These are phyloP conservation scores for Ophiostoma triangulosporum DNA, from an alignment of 2,329 filamentous ascomycete genomes.

Conservation along the genomic window DNA sequence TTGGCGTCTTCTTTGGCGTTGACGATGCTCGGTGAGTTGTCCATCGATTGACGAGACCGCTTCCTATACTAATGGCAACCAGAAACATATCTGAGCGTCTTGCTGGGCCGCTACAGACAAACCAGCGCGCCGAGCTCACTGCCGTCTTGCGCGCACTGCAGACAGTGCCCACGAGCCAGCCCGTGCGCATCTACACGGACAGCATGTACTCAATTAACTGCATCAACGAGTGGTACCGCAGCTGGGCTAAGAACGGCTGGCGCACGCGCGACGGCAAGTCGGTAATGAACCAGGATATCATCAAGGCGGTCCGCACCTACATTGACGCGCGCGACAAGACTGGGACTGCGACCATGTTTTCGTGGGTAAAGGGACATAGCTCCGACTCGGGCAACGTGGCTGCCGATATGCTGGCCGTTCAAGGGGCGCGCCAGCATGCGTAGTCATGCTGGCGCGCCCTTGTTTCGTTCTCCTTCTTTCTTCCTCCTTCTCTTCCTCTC, in stretches of 20 bases:
- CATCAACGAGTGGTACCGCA: constrained; percentile 66
- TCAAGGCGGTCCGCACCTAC: constrained; percentile 55
- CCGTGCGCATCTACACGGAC: constrained; percentile 73
- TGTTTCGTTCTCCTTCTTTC: neutral
- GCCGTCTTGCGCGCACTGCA: constrained; percentile 77
- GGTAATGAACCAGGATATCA: constrained; percentile 79
- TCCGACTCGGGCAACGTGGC: constrained; percentile 60
- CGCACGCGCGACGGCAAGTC: constrained; percentile 47
- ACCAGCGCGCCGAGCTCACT: constrained; percentile 89
- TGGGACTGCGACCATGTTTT: constrained; percentile 53
- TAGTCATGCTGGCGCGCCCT: neutral
- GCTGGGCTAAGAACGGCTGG: constrained; percentile 70
- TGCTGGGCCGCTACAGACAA: constrained; percentile 64
- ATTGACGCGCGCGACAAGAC: constrained; percentile 54
- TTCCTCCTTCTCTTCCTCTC: neutral
- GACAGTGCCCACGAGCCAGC: constrained; percentile 51
- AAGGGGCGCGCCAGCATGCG: constrained; percentile 33
- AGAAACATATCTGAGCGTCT: constrained; percentile 61
- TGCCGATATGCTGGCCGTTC: constrained; percentile 66
- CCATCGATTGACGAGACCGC: neutral
- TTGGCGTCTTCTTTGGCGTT: constrained; percentile 50
- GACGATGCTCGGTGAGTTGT: constrained; percentile 38
- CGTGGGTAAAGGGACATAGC: constrained; percentile 84
- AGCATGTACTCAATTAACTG: constrained; percentile 86
- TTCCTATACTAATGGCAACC: constrained; percentile 17